These are phyloP conservation scores for Myotisia sp. DNA, from an alignment of 2,329 filamentous ascomycete species.

Conservation along the genomic window DNA sequence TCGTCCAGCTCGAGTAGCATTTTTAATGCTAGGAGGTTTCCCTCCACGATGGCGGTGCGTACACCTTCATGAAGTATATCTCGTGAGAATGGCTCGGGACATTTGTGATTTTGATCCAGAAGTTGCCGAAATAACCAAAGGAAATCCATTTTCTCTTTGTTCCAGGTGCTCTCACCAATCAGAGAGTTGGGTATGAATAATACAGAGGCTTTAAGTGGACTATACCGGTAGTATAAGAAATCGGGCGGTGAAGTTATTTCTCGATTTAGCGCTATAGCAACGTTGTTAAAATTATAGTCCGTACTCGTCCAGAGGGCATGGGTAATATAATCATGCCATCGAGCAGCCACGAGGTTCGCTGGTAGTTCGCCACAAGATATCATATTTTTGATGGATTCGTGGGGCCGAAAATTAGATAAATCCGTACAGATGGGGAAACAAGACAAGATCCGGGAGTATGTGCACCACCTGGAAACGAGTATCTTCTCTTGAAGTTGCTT, in stretches of 20 bases:
- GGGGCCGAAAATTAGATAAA: not conserved
- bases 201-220: not conserved
- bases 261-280: too few species aligned
- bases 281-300: too few species aligned
- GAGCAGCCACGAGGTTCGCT: conserved; percentile 21
- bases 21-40: conserved; percentile 20
- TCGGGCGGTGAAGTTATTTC: not conserved
- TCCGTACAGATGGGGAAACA: not conserved
- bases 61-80: conserved; percentile 27
- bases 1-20: conserved; percentile 28
- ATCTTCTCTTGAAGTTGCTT: conserved; percentile 20
- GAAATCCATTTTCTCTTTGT: conserved; percentile 17
- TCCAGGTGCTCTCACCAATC: conserved; percentile 20
- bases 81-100: not conserved
- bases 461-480: conserved; percentile 29
- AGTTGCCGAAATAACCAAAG: conserved; percentile 24
- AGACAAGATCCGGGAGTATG: conserved; percentile 17
- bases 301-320: conserved; percentile 5
- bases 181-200: conserved; percentile 18
- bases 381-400: too few species aligned
- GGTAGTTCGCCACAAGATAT: conserved; percentile 10
- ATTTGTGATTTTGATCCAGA: conserved; percentile 8
- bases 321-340: conserved; percentile 17
- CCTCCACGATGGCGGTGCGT: conserved; percentile 23
- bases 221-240: not conserved